These are phyloP conservation scores for Pontederia crassipes DNA, from an alignment of 176 grass and related monocot species.

Conservation along the genomic window DNA sequence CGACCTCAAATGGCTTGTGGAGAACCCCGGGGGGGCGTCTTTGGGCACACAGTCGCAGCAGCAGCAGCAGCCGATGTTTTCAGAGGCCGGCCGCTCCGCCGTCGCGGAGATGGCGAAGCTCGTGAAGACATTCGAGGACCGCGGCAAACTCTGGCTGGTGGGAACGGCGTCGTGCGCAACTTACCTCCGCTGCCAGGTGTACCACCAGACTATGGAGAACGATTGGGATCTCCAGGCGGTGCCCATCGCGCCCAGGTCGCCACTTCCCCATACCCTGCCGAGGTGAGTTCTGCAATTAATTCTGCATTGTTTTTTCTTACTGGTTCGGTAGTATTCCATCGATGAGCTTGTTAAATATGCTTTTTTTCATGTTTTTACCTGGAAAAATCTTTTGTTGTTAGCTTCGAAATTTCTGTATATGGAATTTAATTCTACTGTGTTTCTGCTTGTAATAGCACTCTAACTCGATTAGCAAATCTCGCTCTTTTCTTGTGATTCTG, in stretches of 20 bases:
- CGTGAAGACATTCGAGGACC: conserved; percentile 28
- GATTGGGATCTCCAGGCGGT: conserved; percentile 80
- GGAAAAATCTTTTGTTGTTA: too few species aligned
- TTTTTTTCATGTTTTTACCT: too few species aligned
- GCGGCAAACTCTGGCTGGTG: conserved; percentile 48
- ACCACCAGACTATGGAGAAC: conserved; percentile 55
- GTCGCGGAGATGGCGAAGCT: conserved; percentile 64
- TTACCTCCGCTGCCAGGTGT: conserved; percentile 67
- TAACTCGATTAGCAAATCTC: too few species aligned
- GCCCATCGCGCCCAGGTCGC: conserved; percentile 28
- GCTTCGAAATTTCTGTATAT: too few species aligned
- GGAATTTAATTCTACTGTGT: too few species aligned
- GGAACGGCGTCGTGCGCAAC: conserved; percentile 57
- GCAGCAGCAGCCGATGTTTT: conserved; percentile 18
- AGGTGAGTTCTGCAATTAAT: conserved; percentile 38
- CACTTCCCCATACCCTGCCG: conserved; percentile 17
- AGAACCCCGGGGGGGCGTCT: not conserved
- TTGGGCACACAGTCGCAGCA: not conserved
- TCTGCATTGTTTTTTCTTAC: conserved; percentile 1
- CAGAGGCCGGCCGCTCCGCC: conserved; percentile 42
- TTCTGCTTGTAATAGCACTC: too few species aligned
- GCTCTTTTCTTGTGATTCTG: too few species aligned
- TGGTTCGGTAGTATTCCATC: too few species aligned
- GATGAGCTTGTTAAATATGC: too few species aligned
- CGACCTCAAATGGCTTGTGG: conserved; percentile 26